A percentile compares a stretch with the other conserved stretches of the same genome.
These are phyloP conservation scores for Saturnispora serradocipensis DNA, from an alignment of 805 yeast species.

Conservation along the genomic window DNA sequence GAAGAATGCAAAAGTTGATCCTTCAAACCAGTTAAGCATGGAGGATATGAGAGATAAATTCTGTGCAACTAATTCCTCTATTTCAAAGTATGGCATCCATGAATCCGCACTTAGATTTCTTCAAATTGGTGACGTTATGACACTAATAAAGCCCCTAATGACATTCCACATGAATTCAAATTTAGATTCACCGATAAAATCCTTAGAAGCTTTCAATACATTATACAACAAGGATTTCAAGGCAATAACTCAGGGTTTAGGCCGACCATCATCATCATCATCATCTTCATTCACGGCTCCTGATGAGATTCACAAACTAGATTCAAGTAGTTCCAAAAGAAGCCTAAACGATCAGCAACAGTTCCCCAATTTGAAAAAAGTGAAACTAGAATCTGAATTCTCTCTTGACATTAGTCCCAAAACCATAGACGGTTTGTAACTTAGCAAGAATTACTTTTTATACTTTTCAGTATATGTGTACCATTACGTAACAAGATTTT, in stretches of 20 bases:
- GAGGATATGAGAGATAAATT: background rate
- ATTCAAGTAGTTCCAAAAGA: background rate
- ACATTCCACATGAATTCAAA: slow-evolving; percentile 4
- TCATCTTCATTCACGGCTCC: background rate
- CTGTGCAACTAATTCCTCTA: slow-evolving; percentile 24
- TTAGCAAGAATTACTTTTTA: background rate
- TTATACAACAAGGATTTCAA: background rate
- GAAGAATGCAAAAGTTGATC: background rate
- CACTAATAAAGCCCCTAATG: slow-evolving; percentile 59
- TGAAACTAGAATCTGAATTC: background rate
- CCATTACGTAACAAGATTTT: background rate
- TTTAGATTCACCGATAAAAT: slow-evolving; percentile 2
- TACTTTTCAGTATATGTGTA: background rate
- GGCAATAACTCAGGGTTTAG: background rate
- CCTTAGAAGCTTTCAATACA: background rate
- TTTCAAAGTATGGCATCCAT: slow-evolving; percentile 54
- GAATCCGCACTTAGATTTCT: slow-evolving; percentile 58
- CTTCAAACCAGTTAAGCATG: background rate
- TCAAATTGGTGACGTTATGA: slow-evolving; percentile 74
- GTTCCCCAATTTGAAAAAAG: background rate
- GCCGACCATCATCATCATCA: background rate
- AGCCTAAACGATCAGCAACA: background rate
- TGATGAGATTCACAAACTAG: background rate
- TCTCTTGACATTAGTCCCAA: background rate
- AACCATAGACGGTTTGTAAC: background rate